Evolutionary conservation across 192 early-diverging fungal genomes (phyloP), one percentile per base, ranked within the genome.

Genomic region (Gamsiella multidivaricata): DNA sequence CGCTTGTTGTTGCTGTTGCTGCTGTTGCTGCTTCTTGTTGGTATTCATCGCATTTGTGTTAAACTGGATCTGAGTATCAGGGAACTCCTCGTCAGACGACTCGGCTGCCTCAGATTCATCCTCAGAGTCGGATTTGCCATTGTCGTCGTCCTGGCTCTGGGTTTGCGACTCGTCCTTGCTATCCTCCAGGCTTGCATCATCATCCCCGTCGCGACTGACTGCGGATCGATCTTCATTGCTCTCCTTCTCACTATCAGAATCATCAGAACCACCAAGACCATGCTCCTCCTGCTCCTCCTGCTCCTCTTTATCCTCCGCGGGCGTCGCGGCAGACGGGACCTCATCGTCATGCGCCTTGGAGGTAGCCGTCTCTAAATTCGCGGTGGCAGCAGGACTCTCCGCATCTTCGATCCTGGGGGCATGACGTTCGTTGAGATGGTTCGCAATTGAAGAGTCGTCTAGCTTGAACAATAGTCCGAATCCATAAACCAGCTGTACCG

Each of bases 401-500:
- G 56, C 67, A 34, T 72, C 80, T 22, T 84, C 80, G 11, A 60
- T 43, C 3, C 50, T 72, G 72, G 64, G 36, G n/a, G 86, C 85
- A 15, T 83, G 60, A 32, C 94, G 70, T 36, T 95, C 94, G 46
- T 86, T 88, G 22, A 89, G 78, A 81, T 98, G 97, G 33, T 92
- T 83, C 10, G 84, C 89, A 54, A 92, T 83, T 34, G 87, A 91
- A 26, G 88, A 86, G 36, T 96, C 95, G 61, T 98, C 97, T 45
- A 98, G 75, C 42, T 88, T 85, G 83, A 99, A 99, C 43, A 96
- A 28, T 45, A 97, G 84, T n/a, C 94, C 97, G 81, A 97, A 94
- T n/a, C 97, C 97, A 70, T 97, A 98, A 0, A 96, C 90, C 5
- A 99, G 80, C 81, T 97, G 96, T 18, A 92, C 89, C 7, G 97